Evolutionary conservation across 805 yeast species (phyloP).

Genomic region (Yarrowia sp.): DNA sequence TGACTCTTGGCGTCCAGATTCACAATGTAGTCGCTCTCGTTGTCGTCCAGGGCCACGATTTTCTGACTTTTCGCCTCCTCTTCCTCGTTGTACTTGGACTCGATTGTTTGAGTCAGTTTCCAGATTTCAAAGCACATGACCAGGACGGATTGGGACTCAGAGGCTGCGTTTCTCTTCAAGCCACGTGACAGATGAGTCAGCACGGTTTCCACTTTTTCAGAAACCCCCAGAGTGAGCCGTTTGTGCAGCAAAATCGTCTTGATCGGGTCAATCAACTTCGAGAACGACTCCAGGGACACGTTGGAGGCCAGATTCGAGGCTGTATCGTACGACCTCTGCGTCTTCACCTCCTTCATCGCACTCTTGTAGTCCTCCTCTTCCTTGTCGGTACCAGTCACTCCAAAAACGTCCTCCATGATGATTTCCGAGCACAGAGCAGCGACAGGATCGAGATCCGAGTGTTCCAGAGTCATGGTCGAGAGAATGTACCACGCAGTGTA

Average conservation of each 20-base stretch:
- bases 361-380: slow-evolving; percentile 91
- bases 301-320: slow-evolving; percentile 77
- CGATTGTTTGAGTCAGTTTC: slow-evolving; percentile 51
- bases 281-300: slow-evolving; percentile 64
- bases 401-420: slow-evolving; percentile 92
- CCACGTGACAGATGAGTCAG: slow-evolving; percentile 82
- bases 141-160: slow-evolving; percentile 64
- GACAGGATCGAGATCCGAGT: slow-evolving; percentile 76
- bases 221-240: slow-evolving; percentile 69
- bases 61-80: slow-evolving; percentile 39
- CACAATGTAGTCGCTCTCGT: slow-evolving; percentile 75
- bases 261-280: slow-evolving; percentile 69
- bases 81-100: slow-evolving; percentile 46
- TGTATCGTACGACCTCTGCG: slow-evolving; percentile 85
- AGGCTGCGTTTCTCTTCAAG: slow-evolving; percentile 69
- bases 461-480: slow-evolving; percentile 57
- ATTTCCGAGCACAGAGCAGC: slow-evolving; percentile 67
- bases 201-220: slow-evolving; percentile 78
- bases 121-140: slow-evolving; percentile 77
- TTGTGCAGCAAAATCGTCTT: slow-evolving; percentile 66
- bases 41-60: slow-evolving; percentile 44
- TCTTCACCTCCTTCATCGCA: slow-evolving; percentile 88
- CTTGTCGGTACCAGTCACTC: slow-evolving; percentile 90
- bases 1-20: slow-evolving; percentile 59
- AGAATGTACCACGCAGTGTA: slow-evolving; percentile 81